Evolutionary conservation across 495 filamentous ascomycete species (phyloP).

Genomic region (Penicillium bovifimosum): DNA sequence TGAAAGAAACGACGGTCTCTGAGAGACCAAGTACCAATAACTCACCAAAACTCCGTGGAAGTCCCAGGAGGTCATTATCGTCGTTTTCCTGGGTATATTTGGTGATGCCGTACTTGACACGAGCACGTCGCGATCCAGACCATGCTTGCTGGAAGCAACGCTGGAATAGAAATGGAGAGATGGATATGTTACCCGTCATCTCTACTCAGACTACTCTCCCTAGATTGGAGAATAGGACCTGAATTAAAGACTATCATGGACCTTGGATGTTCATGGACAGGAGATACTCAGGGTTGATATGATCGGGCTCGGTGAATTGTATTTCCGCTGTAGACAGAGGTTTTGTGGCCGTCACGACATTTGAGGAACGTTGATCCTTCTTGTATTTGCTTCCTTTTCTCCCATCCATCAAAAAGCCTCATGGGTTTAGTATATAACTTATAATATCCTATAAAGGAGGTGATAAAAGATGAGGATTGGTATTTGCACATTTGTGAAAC

Average conservation of each 20-base stretch:
- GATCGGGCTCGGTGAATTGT: conserved; percentile 1
- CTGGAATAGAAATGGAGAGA: conserved; percentile 4
- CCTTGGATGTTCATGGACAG: background rate
- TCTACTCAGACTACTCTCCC: background rate
- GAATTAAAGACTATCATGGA: background rate
- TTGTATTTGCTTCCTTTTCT: no score
- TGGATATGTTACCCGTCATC: conserved; percentile 6
- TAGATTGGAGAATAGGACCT: background rate
- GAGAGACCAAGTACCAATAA: background rate
- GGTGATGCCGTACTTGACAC: conserved; percentile 1
- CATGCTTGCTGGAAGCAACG: conserved; percentile 9
- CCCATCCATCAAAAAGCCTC: no score
- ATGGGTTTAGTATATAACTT: no score
- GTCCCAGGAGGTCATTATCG: background rate
- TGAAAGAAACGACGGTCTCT: background rate
- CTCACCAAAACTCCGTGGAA: conserved; percentile 6
- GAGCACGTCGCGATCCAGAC: conserved; percentile 7
- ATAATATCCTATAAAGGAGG: no score
- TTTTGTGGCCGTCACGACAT: no score
- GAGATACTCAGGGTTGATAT: background rate
- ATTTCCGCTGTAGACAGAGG: background rate
- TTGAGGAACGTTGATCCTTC: no score
- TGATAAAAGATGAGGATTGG: no score
- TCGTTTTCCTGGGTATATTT: background rate
- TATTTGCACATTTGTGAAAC: no score